Percentiles rank a stretch among this genome's conserved stretches.
These are phyloP conservation scores for Anaeromyces robustus DNA, from an alignment of 192 early-diverging fungal genomes.

Conservation along the genomic window DNA sequence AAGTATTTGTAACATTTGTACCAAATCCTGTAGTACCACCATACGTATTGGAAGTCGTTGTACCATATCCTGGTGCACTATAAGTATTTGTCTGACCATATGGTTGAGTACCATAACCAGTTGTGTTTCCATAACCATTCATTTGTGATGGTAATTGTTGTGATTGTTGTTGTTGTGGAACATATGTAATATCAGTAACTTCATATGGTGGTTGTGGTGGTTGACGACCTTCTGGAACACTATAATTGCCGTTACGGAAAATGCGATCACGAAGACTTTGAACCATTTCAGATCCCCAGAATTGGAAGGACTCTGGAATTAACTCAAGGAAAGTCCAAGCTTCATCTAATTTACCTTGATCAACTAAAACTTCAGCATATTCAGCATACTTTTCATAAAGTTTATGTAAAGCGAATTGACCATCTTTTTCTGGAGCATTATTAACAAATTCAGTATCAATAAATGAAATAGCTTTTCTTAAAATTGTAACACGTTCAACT, in stretches of 20 bases:
- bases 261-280: constrained; percentile 3
- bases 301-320: not conserved
- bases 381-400: constrained; percentile 78
- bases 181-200: constrained; percentile 9
- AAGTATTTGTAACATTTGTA: no score
- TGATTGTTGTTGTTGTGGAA: constrained; percentile 8
- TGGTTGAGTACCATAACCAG: not conserved
- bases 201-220: constrained; percentile 14
- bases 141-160: constrained; percentile 4
- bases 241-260: not conserved
- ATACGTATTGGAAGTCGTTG: no score
- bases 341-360: constrained; percentile 58
- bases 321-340: constrained; percentile 53
- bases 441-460: constrained; percentile 54
- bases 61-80: not conserved
- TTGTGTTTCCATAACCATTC: not conserved
- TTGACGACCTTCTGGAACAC: constrained; percentile 8
- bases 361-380: constrained; percentile 59
- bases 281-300: not conserved
- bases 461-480: constrained; percentile 81
- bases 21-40: no score
- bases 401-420: constrained; percentile 29
- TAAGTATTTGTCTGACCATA: not conserved
- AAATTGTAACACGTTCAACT: constrained; percentile 83
- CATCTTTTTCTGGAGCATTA: constrained; percentile 5